Evolutionary conservation across 495 filamentous ascomycete species (phyloP), one percentile per base, ranked within the genome.

Genomic region (Xylaria bambusicola): DNA sequence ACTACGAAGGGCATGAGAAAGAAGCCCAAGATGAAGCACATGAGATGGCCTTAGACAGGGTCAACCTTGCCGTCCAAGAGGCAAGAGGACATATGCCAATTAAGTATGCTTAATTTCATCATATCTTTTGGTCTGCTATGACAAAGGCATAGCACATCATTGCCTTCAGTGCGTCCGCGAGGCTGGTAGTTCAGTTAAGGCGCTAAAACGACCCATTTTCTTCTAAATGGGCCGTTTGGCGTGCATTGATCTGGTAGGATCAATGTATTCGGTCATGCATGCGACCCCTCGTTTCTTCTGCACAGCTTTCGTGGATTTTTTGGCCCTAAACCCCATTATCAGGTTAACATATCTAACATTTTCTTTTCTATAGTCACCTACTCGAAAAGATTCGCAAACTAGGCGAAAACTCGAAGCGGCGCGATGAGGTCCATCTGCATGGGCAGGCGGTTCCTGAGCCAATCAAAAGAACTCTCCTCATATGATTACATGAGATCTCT

Each of bases 1-100:
- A 95, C 67, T 85, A 84, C 35, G 69, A 80, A 29, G 77, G 80
- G 42, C 90, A 94, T 73, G 82, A 86, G n/a, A 78, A 78, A 63
- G 78, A 83, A 29, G 77, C 80, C 0, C 83, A 87, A 64, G 82
- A 82, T 47, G 79, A 85, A 61, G 68, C 86, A 10, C 79, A 85
- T 49, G 65, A 88, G 26, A 57, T 41, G 17, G 52, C 60, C 12
- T 40, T 52, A 10, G 47, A 44, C 33, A 44, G 49, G 35, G 33
- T 46, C 29, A 59, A 75, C 20, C 68, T 81, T 27, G 76, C 75
- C 6, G 75, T 89, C 23, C 77, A 83, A 61, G 75, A 81, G 65
- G 77, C 82, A 61, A 63, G 70, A 55, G 74, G 80, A n/a, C 77
- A 82, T 53, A 60, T 86, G 60, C 85, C 84, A 35, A 80, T 86